These are phyloP conservation scores for Mimosa bimucronata DNA, from an alignment of 306 rosid genomes.

Conservation along the genomic window DNA sequence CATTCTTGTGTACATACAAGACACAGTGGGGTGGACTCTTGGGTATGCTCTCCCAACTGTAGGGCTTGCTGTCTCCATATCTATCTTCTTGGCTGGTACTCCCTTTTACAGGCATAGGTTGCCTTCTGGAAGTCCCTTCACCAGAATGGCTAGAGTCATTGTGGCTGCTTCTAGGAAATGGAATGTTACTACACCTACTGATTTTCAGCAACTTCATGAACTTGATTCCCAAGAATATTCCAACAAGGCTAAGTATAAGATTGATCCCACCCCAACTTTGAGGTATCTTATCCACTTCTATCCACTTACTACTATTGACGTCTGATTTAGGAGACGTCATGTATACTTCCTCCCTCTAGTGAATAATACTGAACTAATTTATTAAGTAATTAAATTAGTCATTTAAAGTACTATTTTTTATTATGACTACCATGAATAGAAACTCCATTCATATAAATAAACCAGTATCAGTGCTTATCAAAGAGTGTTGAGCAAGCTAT, in stretches of 20 bases:
- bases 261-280: constrained; percentile 61
- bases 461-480: too few species aligned
- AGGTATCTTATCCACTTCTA: constrained; percentile 39
- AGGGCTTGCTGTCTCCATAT: constrained; percentile 64
- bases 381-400: too few species aligned
- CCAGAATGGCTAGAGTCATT: constrained; percentile 63
- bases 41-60: constrained; percentile 88
- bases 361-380: too few species aligned
- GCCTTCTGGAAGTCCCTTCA: constrained; percentile 75
- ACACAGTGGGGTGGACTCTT: constrained; percentile 72
- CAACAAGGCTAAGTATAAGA: constrained; percentile 54
- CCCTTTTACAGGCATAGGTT: constrained; percentile 74
- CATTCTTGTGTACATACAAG: constrained; percentile 73
- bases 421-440: too few species aligned
- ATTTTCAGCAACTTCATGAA: constrained; percentile 68
- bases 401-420: too few species aligned
- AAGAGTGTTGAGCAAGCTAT: too few species aligned
- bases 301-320: not conserved
- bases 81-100: constrained; percentile 69
- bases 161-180: constrained; percentile 66
- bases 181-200: constrained; percentile 52
- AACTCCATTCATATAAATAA: too few species aligned
- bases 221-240: constrained; percentile 55
- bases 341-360: too few species aligned
- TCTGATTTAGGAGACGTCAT: not conserved